Base-by-base conservation (phyloP, 1,284 basidiomycete species). In the Heliocybe sulcata region DNA sequence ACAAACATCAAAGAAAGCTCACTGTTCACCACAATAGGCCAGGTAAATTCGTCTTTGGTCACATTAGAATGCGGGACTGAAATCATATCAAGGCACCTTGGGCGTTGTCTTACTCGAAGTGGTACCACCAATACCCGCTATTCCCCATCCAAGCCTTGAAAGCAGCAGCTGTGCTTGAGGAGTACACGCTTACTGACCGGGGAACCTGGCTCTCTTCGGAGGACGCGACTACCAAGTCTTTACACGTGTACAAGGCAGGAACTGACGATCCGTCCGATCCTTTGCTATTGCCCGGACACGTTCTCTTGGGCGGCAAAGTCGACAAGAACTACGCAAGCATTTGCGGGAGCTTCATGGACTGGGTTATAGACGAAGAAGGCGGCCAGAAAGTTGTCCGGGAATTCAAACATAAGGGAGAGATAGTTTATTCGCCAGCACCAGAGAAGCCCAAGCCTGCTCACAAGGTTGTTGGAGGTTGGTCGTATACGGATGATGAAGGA, bases 1-100 rank as follows among this genome's bases (percentile, higher is more conserved):
- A 80, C 77, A 0, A 79, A 80, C 58, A 79, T 81, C 61, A 80
- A 78, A 57, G 77, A 81, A 57, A 76, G 73, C 27, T 60, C 69
- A 51, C 54, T 80, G 16, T 80, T 79, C 55, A 67, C 71, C 51
- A 66, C 61, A 8, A 77, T 80, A 19, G 77, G 78, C 11, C 77
- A 80, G 65, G 77, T 78, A 58, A 11, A 61, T 38, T 16, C 25
- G 35, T 45, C 42, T 33, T 25, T n/a, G 19, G 45, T 12, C 52
- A 54, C 47, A 3, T 6, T n/a, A 31, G 49, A 45, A 19, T 54
- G 52, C 23, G 31, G 22, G 35, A 20, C 54, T 55, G 1, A 51
- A 16, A 16, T 22, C 57, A 29, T 55, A 23, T 25, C 16, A 48
- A 79, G 77, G 72, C 80, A 8, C 79, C 79, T 3, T 81, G 78